Evolutionary conservation across 805 yeast genomes (phyloP).

Genomic region (Clavispora carvajalis): DNA sequence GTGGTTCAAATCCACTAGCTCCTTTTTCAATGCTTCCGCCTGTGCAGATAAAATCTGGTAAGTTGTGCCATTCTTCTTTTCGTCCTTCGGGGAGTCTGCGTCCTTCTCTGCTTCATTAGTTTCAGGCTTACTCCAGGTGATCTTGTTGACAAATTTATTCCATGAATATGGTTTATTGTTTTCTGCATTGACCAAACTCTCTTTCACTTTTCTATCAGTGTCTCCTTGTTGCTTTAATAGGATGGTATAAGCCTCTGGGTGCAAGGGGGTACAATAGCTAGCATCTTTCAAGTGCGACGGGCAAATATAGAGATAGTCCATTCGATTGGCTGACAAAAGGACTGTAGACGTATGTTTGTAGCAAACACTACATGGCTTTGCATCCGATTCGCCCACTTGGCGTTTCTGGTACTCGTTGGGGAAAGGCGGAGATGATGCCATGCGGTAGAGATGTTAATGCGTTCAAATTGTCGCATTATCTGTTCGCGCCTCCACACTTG

Average conservation of each 20-base stretch:
- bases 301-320: slow-evolving; percentile 53
- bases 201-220: slow-evolving; percentile 15
- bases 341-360: slow-evolving; percentile 45
- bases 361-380: slow-evolving; percentile 47
- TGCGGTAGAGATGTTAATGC: not conserved
- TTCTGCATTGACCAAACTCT: slow-evolving; percentile 20
- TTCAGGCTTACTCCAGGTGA: slow-evolving; percentile 17
- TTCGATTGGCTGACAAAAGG: slow-evolving; percentile 39
- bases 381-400: slow-evolving; percentile 36
- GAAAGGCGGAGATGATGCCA: slow-evolving; percentile 11
- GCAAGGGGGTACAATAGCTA: slow-evolving; percentile 39
- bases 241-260: slow-evolving; percentile 30
- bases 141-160: slow-evolving; percentile 20
- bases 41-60: slow-evolving; percentile 17
- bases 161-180: slow-evolving; percentile 30
- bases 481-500: no score
- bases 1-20: slow-evolving; percentile 14
- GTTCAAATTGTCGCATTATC: not conserved
- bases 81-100: slow-evolving; percentile 16
- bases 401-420: slow-evolving; percentile 39
- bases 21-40: slow-evolving; percentile 12
- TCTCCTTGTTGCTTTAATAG: slow-evolving; percentile 18
- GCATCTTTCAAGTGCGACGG: slow-evolving; percentile 42
- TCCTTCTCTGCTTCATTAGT: slow-evolving; percentile 16
- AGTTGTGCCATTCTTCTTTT: slow-evolving; percentile 4